Percentiles rank a stretch among this genome's conserved stretches.
Evolutionary conservation across 257 asterid species (phyloP).

Genomic region (Rauvolfia tetraphylla): DNA sequence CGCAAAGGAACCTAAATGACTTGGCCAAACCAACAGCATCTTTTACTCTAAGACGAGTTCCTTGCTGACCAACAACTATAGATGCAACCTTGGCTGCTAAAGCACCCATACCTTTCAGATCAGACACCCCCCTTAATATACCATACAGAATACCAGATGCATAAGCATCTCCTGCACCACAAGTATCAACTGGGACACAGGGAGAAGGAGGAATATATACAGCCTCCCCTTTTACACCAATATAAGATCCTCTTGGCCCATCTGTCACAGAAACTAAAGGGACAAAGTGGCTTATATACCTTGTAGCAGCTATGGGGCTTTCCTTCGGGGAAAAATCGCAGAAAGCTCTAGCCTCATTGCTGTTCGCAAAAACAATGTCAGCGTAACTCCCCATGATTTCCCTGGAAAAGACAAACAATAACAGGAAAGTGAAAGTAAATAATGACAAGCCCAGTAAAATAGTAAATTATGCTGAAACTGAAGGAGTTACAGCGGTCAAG

Average conservation of each 20-base stretch:
- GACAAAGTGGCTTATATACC: constrained; percentile 92
- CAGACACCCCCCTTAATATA: constrained; percentile 56
- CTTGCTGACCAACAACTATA: constrained; percentile 86
- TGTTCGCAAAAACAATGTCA: constrained; percentile 84
- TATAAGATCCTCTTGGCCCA: constrained; percentile 86
- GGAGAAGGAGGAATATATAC: constrained; percentile 87
- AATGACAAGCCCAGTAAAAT: neutral
- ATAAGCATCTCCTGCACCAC: constrained; percentile 99
- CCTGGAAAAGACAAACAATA: constrained; percentile 39
- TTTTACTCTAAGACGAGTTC: constrained; percentile 77
- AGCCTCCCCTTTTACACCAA: constrained; percentile 90
- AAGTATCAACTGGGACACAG: constrained; percentile 75
- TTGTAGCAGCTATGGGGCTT: constrained; percentile 73
- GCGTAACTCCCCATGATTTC: constrained; percentile 83
- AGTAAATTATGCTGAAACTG: neutral
- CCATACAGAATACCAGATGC: constrained; percentile 93
- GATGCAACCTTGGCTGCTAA: constrained; percentile 94
- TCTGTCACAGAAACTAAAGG: constrained; percentile 95
- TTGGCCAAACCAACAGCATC: constrained; percentile 67
- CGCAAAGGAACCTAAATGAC: constrained; percentile 45
- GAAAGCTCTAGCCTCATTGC: constrained; percentile 79
- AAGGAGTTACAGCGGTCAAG: neutral
- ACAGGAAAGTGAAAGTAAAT: neutral
- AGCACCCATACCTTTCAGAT: constrained; percentile 71
- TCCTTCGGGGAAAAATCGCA: constrained; percentile 72